phyloP scores from a whole-genome alignment of 805 yeast species.

The Ogataea paraovalis region DNA sequence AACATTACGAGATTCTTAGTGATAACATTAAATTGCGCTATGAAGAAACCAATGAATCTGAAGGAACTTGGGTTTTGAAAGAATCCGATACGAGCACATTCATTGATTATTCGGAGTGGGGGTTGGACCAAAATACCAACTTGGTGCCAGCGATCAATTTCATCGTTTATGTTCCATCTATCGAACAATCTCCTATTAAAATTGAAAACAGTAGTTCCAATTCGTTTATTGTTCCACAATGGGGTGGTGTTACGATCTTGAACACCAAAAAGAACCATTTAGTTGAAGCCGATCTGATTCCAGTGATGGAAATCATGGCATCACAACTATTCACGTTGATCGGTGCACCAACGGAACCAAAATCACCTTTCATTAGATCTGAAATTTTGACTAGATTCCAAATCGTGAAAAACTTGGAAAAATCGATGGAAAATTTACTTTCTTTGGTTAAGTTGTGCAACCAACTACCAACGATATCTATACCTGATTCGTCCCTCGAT shows the following conservation, averaged over 20 bases:
- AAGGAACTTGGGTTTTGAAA: conserved; percentile 33
- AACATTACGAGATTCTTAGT: conserved; percentile 53
- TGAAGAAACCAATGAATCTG: conserved; percentile 16
- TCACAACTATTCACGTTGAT: conserved; percentile 70
- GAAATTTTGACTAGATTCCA: conserved; percentile 64
- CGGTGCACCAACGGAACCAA: conserved; percentile 60
- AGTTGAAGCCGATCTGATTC: conserved; percentile 43
- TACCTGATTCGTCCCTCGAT: conserved; percentile 65
- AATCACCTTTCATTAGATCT: conserved; percentile 56
- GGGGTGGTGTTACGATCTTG: conserved; percentile 73
- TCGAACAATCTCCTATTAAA: conserved; percentile 42
- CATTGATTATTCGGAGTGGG: conserved; percentile 85
- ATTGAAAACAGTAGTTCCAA: conserved; percentile 46
- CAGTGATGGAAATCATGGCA: conserved; percentile 64
- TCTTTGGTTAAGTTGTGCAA: conserved; percentile 68
- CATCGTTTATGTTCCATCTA: conserved; percentile 59
- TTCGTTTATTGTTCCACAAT: conserved; percentile 78
- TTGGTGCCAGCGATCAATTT: conserved; percentile 68
- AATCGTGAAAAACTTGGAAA: conserved; percentile 52
- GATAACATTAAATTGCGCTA: conserved; percentile 24
- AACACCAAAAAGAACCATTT: conserved; percentile 35
- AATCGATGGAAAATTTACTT: conserved; percentile 63
- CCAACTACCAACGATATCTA: conserved; percentile 73
- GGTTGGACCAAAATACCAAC: conserved; percentile 43
- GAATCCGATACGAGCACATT: conserved; percentile 64